Base-by-base conservation (phyloP, 768 basidiomycete genomes). In the Rhizopogon vinicolor region DNA sequence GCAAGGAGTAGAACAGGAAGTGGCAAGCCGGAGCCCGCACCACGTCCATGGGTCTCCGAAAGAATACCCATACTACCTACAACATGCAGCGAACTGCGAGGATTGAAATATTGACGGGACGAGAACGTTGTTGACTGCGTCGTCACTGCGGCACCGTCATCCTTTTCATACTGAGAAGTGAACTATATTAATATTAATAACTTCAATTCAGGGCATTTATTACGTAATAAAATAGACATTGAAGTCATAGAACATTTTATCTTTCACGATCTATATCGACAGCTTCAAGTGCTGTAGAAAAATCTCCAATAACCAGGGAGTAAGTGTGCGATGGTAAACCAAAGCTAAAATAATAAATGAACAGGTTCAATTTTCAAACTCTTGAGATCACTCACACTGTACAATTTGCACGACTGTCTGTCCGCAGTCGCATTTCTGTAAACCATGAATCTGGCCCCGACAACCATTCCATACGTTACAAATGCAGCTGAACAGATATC, bases 11-110 rank as follows among this genome's bases (percentile, higher is more conserved):
- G 79, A 29, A 94, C 78, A 8, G 76, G 59, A 40, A 74, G 65
- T 61, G 83, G 76, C 50, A 84, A 66, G 59, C 84, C 76, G 22
- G 87, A 85, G 40, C 91, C 87, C 25, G 82, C 74, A 12, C 84
- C 83, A 53, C 60, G 68, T 7, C 69, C 71, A 49, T 72, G 56
- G 3, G 44, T 37, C 35, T 66, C 65, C 10, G 59, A 59, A 40
- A 59, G 37, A 45, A 59, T 35, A 14, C 57, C 41, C 60, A 60
- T 60, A 25, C 18, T 49, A 49, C 35, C 5, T 49, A 19, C 48
- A 49, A 16, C 35, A 49, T 49, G 19, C 35, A 49, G 35, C 5
- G 31, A 37, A 9, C 9, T 12, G 13, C 35, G 35, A 10, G 4
- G 9, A 37, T 12, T 33, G 6, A 33, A 9, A 33, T 33, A 33